Base-by-base conservation (phyloP, 805 yeast genomes). In the Jamesozyma rosinii region DNA sequence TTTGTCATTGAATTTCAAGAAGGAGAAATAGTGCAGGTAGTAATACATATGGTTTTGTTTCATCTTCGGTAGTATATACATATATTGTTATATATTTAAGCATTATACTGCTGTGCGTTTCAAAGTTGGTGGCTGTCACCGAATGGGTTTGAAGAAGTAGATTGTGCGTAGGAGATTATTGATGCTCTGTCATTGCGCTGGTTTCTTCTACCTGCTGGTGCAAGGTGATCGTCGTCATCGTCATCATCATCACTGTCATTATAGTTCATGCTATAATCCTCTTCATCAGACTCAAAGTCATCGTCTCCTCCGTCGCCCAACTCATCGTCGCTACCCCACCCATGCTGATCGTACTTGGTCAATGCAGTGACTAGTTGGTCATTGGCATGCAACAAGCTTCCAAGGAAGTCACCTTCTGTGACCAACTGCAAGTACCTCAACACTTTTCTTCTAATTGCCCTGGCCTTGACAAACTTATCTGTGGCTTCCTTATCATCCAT, bases 351-450 rank as follows among this genome's bases (percentile, higher is more conserved):
- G 59, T 77, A 89, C 42, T 69, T 64, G 52, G 78, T 76, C 53
- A 92, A 71, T 0, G 88, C 81, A 3, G 68, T 67, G 5, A 92
- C 94, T 47, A 92, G 72, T 59, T 86, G 89, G 54, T 92, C 98
- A 59, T 92, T 92, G 37, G 96, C 94, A 52, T 77, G 81, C 45
- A 92, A 77, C 49, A 92, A 71, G 36, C 86, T 74, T n/a, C 97
- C 97, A 49, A 92, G 65, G 48, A 79, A 83, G 55, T 86, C 95
- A 49, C 89, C 97, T 45, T 79, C 79, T 35, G 85, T 83, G 34
- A 88, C 86, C 41, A 77, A 70, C 64, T 92, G 97, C 50, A 92
- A 71, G 59, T 88, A 88, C 48, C 87, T 69, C 49, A 92, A 69
- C 14, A 92, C 77, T 53, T 78, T 80, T 46, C 95, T 73, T 59